Percentiles rank a stretch among this genome's conserved stretches.
These are phyloP conservation scores for Phytophthora citrophthora DNA, from an alignment of 352 stramenopile species.

Conservation along the genomic window DNA sequence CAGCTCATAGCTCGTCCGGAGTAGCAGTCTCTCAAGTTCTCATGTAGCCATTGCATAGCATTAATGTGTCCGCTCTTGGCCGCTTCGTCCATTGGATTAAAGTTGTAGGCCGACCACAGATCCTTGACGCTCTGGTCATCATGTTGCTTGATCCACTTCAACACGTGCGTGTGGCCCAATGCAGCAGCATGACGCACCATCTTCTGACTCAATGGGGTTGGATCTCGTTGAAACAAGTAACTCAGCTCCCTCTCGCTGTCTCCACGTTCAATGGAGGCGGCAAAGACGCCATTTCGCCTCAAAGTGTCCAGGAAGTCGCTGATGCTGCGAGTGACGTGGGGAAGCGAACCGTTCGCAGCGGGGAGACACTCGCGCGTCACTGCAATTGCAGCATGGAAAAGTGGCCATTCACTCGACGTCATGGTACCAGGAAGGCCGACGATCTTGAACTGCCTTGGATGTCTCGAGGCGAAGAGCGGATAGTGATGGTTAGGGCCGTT, in stretches of 20 bases:
- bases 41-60: conserved; percentile 29
- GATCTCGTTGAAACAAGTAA: conserved; percentile 22
- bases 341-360: conserved; percentile 9
- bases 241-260: conserved; percentile 23
- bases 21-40: conserved; percentile 12
- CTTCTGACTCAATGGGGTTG: conserved; percentile 16
- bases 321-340: conserved; percentile 21
- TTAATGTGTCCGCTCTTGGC: conserved; percentile 24
- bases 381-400: conserved; percentile 11
- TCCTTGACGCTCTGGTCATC: conserved; percentile 1
- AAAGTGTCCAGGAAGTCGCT: conserved; percentile 29
- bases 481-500: conserved; percentile 23
- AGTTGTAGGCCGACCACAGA: conserved; percentile 33
- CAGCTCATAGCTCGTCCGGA: conserved; percentile 26
- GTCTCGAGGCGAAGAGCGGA: conserved; percentile 1
- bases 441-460: conserved; percentile 26
- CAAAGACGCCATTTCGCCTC: conserved; percentile 8
- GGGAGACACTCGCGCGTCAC: conserved; percentile 30
- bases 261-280: conserved; percentile 15
- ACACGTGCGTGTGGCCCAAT: conserved; percentile 18
- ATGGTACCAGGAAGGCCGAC: not conserved
- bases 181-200: conserved; percentile 24
- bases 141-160: conserved; percentile 32
- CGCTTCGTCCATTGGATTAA: conserved; percentile 33
- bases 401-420: conserved; percentile 12